These are phyloP conservation scores for Phytopythium chamaehyphon DNA, from an alignment of 352 stramenopile species.

Conservation along the genomic window DNA sequence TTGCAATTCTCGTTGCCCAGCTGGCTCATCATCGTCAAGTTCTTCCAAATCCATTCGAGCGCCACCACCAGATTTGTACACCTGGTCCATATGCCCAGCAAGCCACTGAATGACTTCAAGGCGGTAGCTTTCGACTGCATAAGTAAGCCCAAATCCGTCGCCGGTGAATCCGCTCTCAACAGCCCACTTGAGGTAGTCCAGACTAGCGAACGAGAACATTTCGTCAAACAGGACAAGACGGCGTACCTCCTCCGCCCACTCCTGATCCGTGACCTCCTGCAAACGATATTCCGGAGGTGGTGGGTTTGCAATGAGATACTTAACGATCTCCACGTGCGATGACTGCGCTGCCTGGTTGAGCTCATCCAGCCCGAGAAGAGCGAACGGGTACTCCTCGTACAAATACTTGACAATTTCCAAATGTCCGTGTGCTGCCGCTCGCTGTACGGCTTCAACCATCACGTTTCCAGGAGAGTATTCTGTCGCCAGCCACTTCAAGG, in stretches of 20 bases:
- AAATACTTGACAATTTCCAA: not conserved
- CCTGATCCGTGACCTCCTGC: not conserved
- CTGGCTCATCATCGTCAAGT: no score
- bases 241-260: no score
- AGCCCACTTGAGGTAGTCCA: not conserved
- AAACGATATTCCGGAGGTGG: not conserved
- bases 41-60: not conserved
- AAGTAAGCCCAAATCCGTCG: not conserved
- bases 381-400: not conserved
- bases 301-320: not conserved
- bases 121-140: not conserved
- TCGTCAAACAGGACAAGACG: no score
- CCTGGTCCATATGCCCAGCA: not conserved
- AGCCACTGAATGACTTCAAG: not conserved
- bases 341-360: not conserved
- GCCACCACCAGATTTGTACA: not conserved
- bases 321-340: not conserved
- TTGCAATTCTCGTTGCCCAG: no score
- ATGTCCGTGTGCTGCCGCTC: not conserved
- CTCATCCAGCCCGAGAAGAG: not conserved
- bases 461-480: not conserved
- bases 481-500: not conserved
- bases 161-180: not conserved
- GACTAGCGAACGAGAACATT: not conserved
- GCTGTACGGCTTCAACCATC: not conserved